phyloP scores from a whole-genome alignment of 495 filamentous ascomycete species.

The Tuber brumale region DNA sequence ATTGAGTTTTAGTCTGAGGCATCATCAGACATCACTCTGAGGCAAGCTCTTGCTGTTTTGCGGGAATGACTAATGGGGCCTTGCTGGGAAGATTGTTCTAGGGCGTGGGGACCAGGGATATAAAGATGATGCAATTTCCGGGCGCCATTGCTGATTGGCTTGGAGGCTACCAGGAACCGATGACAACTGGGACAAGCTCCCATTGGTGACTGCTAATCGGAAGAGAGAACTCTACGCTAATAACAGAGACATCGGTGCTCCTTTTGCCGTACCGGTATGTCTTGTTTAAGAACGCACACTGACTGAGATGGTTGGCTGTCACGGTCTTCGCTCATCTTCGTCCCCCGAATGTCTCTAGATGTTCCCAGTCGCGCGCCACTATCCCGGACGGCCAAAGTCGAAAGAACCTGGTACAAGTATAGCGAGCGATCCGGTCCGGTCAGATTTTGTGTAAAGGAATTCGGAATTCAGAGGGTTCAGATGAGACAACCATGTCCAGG shows the following conservation, averaged over 20 bases:
- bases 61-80: not conserved
- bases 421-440: not conserved
- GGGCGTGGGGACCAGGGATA: not conserved
- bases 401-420: not conserved
- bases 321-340: not conserved
- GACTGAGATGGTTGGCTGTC: no score
- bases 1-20: not conserved
- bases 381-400: not conserved
- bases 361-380: not conserved
- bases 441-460: not conserved
- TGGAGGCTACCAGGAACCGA: not conserved
- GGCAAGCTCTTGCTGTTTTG: not conserved
- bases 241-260: not conserved
- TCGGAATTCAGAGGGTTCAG: not conserved
- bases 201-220: not conserved
- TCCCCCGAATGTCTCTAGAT: not conserved
- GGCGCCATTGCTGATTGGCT: not conserved
- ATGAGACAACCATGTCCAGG: not conserved
- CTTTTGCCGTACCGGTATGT: no score
- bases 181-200: not conserved
- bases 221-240: not conserved
- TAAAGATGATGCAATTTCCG: not conserved
- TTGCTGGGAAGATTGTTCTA: not conserved
- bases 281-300: no score
- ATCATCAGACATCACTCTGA: not conserved